Conservation (phyloP, 2,329 filamentous ascomycete species). For the Colletotrichum tofieldiae region DNA sequence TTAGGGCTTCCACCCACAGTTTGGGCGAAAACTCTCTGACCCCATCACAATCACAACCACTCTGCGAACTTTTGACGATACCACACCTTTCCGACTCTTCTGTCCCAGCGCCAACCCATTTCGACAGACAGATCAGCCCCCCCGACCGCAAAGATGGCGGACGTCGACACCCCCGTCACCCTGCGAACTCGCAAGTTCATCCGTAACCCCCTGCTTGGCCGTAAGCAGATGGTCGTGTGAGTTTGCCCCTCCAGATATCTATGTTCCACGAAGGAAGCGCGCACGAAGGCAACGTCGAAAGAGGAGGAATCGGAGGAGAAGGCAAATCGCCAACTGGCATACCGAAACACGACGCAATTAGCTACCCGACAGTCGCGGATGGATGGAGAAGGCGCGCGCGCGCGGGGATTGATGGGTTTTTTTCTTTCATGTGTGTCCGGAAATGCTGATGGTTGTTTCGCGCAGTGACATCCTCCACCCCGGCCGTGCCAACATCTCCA, state of each 20-base stretch:
- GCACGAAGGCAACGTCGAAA: conserved; percentile 14
- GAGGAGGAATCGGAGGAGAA: background rate
- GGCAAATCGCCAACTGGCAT: background rate
- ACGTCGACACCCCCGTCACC: conserved; percentile 83
- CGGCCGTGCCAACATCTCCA: conserved; percentile 97
- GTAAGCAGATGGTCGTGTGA: conserved; percentile 99
- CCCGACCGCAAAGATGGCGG: conserved; percentile 84
- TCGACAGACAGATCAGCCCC: conserved; percentile 49
- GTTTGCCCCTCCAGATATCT: conserved; percentile 59
- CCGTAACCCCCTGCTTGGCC: conserved; percentile 98
- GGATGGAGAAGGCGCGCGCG: background rate
- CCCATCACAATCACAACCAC: conserved; percentile 30
- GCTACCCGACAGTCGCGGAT: background rate
- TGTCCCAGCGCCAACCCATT: conserved; percentile 43
- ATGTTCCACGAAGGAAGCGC: conserved; percentile 1
- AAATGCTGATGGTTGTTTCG: conserved; percentile 34
- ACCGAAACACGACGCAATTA: background rate
- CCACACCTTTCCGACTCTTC: conserved; percentile 42
- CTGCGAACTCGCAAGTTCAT: conserved; percentile 99
- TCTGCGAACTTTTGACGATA: conserved; percentile 39
- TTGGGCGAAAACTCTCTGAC: conserved; percentile 37
- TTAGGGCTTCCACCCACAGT: conserved; percentile 63
- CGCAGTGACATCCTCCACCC: conserved; percentile 98
- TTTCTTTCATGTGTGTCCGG: background rate
- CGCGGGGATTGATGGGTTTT: background rate